Conservation (phyloP, 2,329 filamentous ascomycete species). For the Camillea tinctor region DNA sequence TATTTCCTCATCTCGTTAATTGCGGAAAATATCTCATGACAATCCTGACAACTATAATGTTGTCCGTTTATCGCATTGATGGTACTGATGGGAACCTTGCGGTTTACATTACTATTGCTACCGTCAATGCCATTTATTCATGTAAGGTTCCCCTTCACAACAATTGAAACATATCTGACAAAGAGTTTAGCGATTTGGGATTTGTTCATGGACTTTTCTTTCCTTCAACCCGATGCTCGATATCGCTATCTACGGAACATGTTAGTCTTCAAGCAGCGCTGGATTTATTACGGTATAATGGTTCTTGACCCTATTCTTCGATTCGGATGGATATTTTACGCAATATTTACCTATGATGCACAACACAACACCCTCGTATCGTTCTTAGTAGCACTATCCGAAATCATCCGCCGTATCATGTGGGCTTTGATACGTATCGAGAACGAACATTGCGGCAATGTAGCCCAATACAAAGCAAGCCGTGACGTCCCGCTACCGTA, state of each 20-base stretch:
- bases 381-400: conserved; percentile 74
- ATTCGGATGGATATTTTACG: conserved; percentile 94
- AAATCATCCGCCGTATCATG: conserved; percentile 80
- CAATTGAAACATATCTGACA: conserved; percentile 7
- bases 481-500: conserved; percentile 88
- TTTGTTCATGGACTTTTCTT: conserved; percentile 90
- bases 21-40: conserved; percentile 87
- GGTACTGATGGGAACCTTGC: conserved; percentile 56
- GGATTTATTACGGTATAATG: conserved; percentile 88
- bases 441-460: conserved; percentile 95
- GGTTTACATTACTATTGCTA: conserved; percentile 76
- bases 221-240: conserved; percentile 74
- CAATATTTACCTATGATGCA: conserved; percentile 73
- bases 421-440: conserved; percentile 95
- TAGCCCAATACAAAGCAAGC: conserved; percentile 84
- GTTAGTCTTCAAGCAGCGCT: conserved; percentile 73
- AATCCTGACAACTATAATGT: conserved; percentile 72
- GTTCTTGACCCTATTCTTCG: conserved; percentile 78
- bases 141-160: conserved; percentile 49
- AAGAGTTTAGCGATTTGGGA: conserved; percentile 74
- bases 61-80: conserved; percentile 82
- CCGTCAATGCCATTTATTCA: conserved; percentile 80
- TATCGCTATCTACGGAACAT: conserved; percentile 71
- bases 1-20: conserved; percentile 91
- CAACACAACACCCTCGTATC: conserved; percentile 83